Conservation (phyloP, 1,139 yeast species). For the Yamadazyma membranifaciens region DNA sequence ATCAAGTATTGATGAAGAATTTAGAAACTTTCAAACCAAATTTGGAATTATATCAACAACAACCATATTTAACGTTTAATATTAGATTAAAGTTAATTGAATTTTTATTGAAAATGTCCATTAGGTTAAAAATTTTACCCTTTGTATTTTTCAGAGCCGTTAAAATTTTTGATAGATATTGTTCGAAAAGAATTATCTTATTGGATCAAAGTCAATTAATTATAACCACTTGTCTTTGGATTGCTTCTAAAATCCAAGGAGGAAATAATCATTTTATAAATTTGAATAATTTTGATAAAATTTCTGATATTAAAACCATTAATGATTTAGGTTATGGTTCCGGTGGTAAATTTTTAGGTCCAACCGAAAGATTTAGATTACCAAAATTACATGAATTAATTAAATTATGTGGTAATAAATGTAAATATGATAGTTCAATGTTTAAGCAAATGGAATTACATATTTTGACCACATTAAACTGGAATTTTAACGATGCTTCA, state of each 20-base stretch:
- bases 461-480: slow-evolving; percentile 56
- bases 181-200: slow-evolving; percentile 61
- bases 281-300: slow-evolving; percentile 32
- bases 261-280: slow-evolving; percentile 70
- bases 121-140: slow-evolving; percentile 56
- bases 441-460: slow-evolving; percentile 54
- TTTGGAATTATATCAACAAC: slow-evolving; percentile 55
- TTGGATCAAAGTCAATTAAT: slow-evolving; percentile 63
- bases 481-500: slow-evolving; percentile 60
- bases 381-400: slow-evolving; percentile 64
- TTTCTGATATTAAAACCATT: slow-evolving; percentile 32
- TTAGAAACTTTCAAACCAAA: slow-evolving; percentile 44
- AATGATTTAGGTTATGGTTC: slow-evolving; percentile 45
- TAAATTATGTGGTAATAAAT: slow-evolving; percentile 57
- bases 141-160: slow-evolving; percentile 61
- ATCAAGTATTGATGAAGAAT: slow-evolving; percentile 36
- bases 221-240: slow-evolving; percentile 66
- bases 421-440: slow-evolving; percentile 61
- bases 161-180: slow-evolving; percentile 61
- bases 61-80: slow-evolving; percentile 57
- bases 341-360: slow-evolving; percentile 64
- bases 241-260: slow-evolving; percentile 62
- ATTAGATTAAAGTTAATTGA: slow-evolving; percentile 54
- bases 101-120: slow-evolving; percentile 57
- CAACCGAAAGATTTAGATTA: slow-evolving; percentile 63